These are phyloP conservation scores for Russula sp. DNA, from an alignment of 768 basidiomycete species.

Conservation along the genomic window DNA sequence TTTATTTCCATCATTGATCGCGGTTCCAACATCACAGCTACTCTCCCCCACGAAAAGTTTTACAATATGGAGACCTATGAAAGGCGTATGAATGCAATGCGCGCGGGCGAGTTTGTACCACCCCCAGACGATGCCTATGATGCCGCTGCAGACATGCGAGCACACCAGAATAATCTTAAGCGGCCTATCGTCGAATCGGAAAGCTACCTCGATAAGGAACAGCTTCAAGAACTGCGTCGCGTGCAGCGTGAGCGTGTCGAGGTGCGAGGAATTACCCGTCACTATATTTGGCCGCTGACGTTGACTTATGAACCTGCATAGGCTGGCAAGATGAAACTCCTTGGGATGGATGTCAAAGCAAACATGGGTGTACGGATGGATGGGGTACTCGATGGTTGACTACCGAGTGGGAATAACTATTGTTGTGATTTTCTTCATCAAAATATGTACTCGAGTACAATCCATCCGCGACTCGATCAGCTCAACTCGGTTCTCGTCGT, in stretches of 20 bases:
- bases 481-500: too few species aligned
- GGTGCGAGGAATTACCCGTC: constrained; percentile 37
- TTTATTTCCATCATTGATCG: constrained; percentile 1
- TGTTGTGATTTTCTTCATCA: constrained; percentile 5
- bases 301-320: constrained; percentile 26
- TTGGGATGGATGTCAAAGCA: constrained; percentile 85
- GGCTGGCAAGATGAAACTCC: constrained; percentile 76
- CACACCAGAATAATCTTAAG: constrained; percentile 65
- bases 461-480: background rate
- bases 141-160: constrained; percentile 77
- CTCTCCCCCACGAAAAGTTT: constrained; percentile 91
- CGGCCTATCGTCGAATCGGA: constrained; percentile 61
- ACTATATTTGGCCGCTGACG: background rate
- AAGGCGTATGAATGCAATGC: constrained; percentile 73
- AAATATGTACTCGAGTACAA: constrained; percentile 5
- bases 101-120: constrained; percentile 77
- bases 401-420: background rate
- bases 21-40: constrained; percentile 47
- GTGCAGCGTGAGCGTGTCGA: constrained; percentile 84
- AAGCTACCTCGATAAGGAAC: constrained; percentile 69
- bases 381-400: constrained; percentile 49
- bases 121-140: constrained; percentile 72
- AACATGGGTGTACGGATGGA: constrained; percentile 89
- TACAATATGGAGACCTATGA: constrained; percentile 88
- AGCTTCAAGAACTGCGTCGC: constrained; percentile 71